phyloP scores from a whole-genome alignment of 345 rosid species.

The Corymbia maculata region DNA sequence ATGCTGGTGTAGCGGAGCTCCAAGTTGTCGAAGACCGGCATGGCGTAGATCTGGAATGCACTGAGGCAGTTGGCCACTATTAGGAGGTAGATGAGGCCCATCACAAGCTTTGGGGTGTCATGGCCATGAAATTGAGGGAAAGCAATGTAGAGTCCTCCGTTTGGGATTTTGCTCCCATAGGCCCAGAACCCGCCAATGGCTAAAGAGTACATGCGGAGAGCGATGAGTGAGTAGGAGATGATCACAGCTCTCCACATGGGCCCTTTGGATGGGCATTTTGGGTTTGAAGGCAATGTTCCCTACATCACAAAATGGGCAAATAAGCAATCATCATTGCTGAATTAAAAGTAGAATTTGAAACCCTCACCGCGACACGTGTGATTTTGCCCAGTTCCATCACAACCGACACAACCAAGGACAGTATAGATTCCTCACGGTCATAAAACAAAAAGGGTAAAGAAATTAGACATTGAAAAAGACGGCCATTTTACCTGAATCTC shows the following conservation, averaged over 20 bases:
- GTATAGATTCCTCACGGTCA: not conserved
- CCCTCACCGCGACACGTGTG: accelerated
- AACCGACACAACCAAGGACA: accelerated
- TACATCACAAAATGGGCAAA: not conserved
- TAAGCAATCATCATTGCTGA: not conserved
- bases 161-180: slow-evolving; percentile 21
- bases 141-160: slow-evolving; percentile 24
- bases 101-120: slow-evolving; percentile 4
- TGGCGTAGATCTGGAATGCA: slow-evolving; percentile 45
- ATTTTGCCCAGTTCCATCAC: not conserved
- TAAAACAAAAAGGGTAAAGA: too few relatives aligned
- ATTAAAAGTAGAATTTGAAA: not conserved
- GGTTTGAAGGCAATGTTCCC: slow-evolving; percentile 36
- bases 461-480: not conserved
- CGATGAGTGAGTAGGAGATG: slow-evolving; percentile 14
- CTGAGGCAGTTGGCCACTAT: slow-evolving; percentile 17
- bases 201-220: slow-evolving; percentile 19
- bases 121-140: slow-evolving; percentile 7
- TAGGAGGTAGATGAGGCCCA: slow-evolving; percentile 10
- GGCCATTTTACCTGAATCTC: slow-evolving; percentile 38
- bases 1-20: slow-evolving; percentile 7
- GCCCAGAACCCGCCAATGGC: slow-evolving; percentile 38
- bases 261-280: slow-evolving; percentile 13
- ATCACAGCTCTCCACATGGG: slow-evolving; percentile 36
- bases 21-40: slow-evolving; percentile 48